Conservation (phyloP, 1,139 yeast genomes). For the Kluyveromyces sp. region DNA sequence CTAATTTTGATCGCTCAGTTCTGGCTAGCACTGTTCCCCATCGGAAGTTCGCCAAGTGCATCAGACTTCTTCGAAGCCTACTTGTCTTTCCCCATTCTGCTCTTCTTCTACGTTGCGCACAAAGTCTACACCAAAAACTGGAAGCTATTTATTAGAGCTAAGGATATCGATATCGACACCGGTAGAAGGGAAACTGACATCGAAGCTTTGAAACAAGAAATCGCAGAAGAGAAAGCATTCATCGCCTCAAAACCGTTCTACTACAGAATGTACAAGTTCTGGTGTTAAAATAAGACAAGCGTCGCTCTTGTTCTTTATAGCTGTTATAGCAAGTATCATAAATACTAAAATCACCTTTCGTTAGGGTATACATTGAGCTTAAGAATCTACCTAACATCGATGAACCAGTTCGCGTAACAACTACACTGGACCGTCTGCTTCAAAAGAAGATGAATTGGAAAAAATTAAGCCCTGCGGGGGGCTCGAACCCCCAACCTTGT, state of each 20-base stretch:
- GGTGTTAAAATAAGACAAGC: constrained; percentile 45
- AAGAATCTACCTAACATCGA: too few relatives aligned
- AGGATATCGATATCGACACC: constrained; percentile 59
- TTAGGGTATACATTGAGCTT: too few relatives aligned
- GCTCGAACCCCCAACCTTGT: constrained; percentile 41
- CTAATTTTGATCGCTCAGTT: constrained; percentile 53
- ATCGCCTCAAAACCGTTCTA: constrained; percentile 48
- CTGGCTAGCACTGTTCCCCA: constrained; percentile 66
- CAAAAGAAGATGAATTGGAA: constrained; percentile 7
- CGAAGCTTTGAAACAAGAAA: constrained; percentile 59
- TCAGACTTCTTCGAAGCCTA: constrained; percentile 52
- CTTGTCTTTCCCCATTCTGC: constrained; percentile 56
- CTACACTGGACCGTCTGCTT: too few relatives aligned
- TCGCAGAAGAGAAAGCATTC: constrained; percentile 56
- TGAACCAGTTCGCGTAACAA: too few relatives aligned
- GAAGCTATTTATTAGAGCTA: constrained; percentile 43
- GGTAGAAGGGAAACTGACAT: constrained; percentile 69
- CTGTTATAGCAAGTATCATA: too few relatives aligned
- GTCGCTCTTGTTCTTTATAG: too few relatives aligned
- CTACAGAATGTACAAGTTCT: constrained; percentile 47
- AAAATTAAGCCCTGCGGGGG: constrained; percentile 37
- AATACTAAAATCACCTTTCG: too few relatives aligned
- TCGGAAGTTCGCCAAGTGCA: constrained; percentile 48
- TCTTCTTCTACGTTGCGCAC: constrained; percentile 51
- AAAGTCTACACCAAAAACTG: constrained; percentile 53